phyloP scores from a whole-genome alignment of 257 asterid species.

The Solanum microdontum region DNA sequence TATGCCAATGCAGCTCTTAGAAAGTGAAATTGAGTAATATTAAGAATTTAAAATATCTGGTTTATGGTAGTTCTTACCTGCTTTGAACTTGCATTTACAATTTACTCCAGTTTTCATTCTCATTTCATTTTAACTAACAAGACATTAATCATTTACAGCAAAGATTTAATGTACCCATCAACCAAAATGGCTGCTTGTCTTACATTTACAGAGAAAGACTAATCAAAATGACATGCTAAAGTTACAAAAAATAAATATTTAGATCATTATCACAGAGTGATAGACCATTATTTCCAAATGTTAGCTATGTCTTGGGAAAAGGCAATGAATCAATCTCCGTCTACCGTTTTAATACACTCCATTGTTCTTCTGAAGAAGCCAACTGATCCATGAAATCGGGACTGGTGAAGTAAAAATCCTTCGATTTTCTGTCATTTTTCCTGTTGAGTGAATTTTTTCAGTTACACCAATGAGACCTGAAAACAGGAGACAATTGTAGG shows the following conservation, averaged over 20 bases:
- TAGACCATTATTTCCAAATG: not conserved
- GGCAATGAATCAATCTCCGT: not conserved
- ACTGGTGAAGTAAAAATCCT: not conserved
- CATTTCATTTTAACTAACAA: not conserved
- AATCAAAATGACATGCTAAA: not conserved
- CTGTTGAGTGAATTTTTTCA: not conserved
- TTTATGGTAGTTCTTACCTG: not conserved
- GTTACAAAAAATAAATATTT: not conserved
- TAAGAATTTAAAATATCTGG: not conserved
- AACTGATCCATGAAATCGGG: conserved; percentile 2
- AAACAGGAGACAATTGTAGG: not conserved
- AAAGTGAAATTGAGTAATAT: not conserved
- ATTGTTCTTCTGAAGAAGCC: conserved; percentile 3
- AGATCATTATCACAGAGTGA: not conserved
- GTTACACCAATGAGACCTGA: not conserved
- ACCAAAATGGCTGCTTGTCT: not conserved
- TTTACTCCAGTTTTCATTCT: not conserved
- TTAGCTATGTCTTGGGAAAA: not conserved
- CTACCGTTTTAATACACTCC: not conserved
- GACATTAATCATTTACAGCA: not conserved
- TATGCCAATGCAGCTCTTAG: not conserved
- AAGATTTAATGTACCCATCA: not conserved
- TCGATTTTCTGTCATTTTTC: not conserved
- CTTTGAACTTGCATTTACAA: not conserved
- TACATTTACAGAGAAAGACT: not conserved